Conservation (phyloP, 2,329 filamentous ascomycete species). For the Kalmusia sp. region DNA sequence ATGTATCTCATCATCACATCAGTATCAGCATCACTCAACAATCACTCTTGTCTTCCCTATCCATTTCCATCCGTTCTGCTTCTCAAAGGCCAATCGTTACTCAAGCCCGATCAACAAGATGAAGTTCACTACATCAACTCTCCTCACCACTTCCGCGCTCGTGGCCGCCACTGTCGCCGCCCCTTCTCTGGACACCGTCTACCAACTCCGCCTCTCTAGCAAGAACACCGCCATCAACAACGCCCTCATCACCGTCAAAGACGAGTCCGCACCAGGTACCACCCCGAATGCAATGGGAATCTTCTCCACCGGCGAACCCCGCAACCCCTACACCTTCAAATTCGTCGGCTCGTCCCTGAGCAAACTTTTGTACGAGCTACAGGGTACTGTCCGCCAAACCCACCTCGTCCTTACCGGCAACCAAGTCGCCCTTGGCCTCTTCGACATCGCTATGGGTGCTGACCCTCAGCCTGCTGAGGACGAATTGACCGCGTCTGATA, state of each 20-base stretch:
- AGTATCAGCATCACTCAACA: no score
- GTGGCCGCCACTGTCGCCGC: conserved; percentile 1
- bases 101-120: no score
- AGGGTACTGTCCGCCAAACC: background rate
- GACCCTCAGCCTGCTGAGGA: background rate
- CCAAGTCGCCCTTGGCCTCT: conserved; percentile 2
- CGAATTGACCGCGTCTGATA: no score
- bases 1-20: no score
- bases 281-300: conserved; percentile 12
- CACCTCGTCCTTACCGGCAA: conserved; percentile 12
- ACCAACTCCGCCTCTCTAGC: conserved; percentile 10
- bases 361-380: conserved; percentile 10
- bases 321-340: conserved; percentile 13
- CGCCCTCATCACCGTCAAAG: conserved; percentile 8
- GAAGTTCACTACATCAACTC: no score
- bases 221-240: conserved; percentile 2
- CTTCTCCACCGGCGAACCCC: conserved; percentile 11
- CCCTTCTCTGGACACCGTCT: conserved; percentile 3
- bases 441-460: conserved; percentile 4
- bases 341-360: background rate
- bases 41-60: no score
- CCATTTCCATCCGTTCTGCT: no score
- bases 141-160: no score
- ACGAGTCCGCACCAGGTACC: background rate
- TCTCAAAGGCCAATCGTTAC: no score